Evolutionary conservation across 768 basidiomycete species (phyloP).

Genomic region (Tricholoma terreum): DNA sequence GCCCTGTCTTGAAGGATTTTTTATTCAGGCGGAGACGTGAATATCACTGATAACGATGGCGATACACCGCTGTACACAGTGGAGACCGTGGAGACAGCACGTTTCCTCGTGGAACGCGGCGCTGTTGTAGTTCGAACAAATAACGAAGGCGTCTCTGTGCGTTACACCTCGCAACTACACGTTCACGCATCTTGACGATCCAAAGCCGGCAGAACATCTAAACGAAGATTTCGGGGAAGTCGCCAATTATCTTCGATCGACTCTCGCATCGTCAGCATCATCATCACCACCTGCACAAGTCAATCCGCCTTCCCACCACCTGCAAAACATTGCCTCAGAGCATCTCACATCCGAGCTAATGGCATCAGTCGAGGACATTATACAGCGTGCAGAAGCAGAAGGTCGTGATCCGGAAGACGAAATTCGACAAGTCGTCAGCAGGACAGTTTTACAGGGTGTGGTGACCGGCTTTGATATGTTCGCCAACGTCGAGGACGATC

Average conservation of each 20-base stretch:
- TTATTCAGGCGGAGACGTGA: conserved; percentile 75
- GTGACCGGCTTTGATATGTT: conserved; percentile 57
- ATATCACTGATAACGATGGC: conserved; percentile 80
- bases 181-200: conserved; percentile 6
- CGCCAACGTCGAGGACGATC: conserved; percentile 13
- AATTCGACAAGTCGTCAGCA: conserved; percentile 58
- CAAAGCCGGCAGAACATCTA: conserved; percentile 68
- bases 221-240: conserved; percentile 69
- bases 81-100: conserved; percentile 76
- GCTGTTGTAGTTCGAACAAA: conserved; percentile 64
- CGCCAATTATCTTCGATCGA: conserved; percentile 55
- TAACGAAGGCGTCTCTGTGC: conserved; percentile 70
- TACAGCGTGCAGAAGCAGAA: conserved; percentile 49
- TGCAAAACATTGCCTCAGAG: conserved; percentile 68
- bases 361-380: conserved; percentile 62
- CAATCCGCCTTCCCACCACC: conserved; percentile 54
- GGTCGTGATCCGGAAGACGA: conserved; percentile 68
- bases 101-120: conserved; percentile 75
- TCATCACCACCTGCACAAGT: conserved; percentile 16
- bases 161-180: conserved; percentile 24
- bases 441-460: conserved; percentile 67
- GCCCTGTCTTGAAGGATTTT: conserved; percentile 2
- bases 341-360: conserved; percentile 66
- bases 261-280: conserved; percentile 9
- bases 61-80: conserved; percentile 93